Conservation (phyloP, 768 basidiomycete species). For the Phanerochaete sordida region DNA sequence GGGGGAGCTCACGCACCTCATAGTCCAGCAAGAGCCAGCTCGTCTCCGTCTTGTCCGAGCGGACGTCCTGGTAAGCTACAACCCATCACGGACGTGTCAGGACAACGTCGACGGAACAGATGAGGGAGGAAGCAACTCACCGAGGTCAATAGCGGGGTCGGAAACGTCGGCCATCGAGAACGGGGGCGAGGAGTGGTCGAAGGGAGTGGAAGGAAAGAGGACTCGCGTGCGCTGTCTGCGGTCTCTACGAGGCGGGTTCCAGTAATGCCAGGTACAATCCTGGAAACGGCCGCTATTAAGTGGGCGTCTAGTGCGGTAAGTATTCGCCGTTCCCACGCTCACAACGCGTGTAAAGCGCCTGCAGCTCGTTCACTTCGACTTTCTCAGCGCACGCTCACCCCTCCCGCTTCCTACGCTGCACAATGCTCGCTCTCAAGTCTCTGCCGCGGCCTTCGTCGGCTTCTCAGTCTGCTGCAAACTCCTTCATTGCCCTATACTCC, state of each 20-base stretch:
- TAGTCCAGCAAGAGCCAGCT: conserved; percentile 94
- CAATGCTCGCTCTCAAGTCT: not conserved
- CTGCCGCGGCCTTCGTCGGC: not conserved
- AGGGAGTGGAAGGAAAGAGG: not conserved
- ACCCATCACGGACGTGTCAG: conserved; percentile 9
- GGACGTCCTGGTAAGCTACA: conserved; percentile 84
- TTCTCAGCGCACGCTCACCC: not conserved
- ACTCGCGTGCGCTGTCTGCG: not conserved
- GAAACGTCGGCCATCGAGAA: conserved; percentile 72
- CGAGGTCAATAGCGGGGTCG: conserved; percentile 69
- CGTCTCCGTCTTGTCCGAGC: conserved; percentile 78
- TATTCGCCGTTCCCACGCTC: not conserved
- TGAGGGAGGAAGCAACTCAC: conserved; percentile 37
- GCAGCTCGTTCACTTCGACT: not conserved
- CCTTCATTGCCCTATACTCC: conserved; percentile 20
- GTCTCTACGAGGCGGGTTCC: not conserved
- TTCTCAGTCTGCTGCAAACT: conserved; percentile 1
- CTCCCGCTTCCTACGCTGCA: not conserved
- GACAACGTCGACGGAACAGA: not conserved
- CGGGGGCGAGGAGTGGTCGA: not conserved
- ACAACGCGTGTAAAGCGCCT: not conserved
- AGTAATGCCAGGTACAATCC: not conserved
- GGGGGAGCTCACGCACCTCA: conserved; percentile 43
- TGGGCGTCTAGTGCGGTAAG: not conserved
- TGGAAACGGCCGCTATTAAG: not conserved